Conservation (phyloP, 2,329 filamentous ascomycete genomes). For the Cercospora sp. region DNA sequence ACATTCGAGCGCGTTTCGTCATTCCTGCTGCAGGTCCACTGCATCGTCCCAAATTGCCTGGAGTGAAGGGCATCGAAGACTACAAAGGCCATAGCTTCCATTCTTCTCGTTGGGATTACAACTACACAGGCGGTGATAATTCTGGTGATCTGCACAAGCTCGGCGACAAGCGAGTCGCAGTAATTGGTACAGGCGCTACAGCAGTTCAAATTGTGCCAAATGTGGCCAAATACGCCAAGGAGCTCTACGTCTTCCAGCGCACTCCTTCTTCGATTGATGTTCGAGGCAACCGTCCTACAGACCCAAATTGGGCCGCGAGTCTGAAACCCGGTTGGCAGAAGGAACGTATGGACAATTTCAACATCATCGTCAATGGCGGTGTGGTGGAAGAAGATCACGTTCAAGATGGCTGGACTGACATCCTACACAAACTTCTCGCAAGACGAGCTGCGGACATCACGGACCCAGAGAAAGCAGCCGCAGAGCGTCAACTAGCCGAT, state of each 20-base stretch:
- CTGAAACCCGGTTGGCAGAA: conserved; percentile 52
- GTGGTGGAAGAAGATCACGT: conserved; percentile 33
- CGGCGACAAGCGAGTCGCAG: conserved; percentile 29
- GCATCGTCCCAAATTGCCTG: conserved; percentile 48
- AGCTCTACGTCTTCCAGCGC: conserved; percentile 46
- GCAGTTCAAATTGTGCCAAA: conserved; percentile 44
- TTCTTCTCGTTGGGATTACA: conserved; percentile 48
- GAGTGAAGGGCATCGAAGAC: conserved; percentile 42
- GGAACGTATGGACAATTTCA: conserved; percentile 49
- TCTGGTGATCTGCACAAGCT: conserved; percentile 22
- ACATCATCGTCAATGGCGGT: conserved; percentile 26
- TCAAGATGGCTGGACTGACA: conserved; percentile 29
- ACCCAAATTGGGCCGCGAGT: conserved; percentile 41
- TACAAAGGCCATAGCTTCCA: conserved; percentile 48
- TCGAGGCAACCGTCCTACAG: conserved; percentile 42
- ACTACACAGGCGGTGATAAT: conserved; percentile 41
- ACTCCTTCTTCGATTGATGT: conserved; percentile 42
- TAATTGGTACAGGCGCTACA: conserved; percentile 27
- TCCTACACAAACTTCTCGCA: conserved; percentile 26
- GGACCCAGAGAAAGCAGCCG: conserved; percentile 23
- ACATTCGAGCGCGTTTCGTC: conserved; percentile 44
- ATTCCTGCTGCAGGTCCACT: conserved; percentile 46
- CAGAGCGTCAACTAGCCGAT: conserved; percentile 26
- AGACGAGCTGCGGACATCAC: conserved; percentile 11
- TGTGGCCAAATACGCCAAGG: conserved; percentile 41